Evolutionary conservation across 1,139 yeast genomes (phyloP).

Genomic region (Zygoascus meyerae): DNA sequence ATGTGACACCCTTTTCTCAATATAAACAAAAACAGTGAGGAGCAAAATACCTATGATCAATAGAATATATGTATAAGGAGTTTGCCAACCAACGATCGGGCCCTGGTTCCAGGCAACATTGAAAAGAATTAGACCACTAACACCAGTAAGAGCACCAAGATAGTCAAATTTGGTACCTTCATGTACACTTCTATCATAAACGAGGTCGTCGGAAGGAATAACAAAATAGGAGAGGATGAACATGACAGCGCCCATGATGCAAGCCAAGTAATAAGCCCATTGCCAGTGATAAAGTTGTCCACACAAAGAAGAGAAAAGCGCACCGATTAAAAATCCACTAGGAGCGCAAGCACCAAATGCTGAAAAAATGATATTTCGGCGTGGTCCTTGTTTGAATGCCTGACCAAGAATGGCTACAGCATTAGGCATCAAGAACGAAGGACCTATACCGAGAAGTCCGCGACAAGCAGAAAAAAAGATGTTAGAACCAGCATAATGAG

Average conservation of each 20-base stretch:
- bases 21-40: conserved; percentile 35
- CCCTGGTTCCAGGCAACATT: conserved; percentile 60
- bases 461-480: conserved; percentile 48
- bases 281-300: conserved; percentile 47
- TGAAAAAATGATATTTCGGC: conserved; percentile 42
- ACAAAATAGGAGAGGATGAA: conserved; percentile 35
- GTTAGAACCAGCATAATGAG: conserved; percentile 38
- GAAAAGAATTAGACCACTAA: conserved; percentile 45
- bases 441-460: conserved; percentile 57
- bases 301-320: conserved; percentile 43
- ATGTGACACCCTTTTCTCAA: conserved; percentile 35
- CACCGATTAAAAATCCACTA: conserved; percentile 49
- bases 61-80: conserved; percentile 45
- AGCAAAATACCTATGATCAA: conserved; percentile 44
- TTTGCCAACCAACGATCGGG: conserved; percentile 53
- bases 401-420: conserved; percentile 51
- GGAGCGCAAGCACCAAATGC: conserved; percentile 58
- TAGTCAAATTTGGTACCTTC: conserved; percentile 39
- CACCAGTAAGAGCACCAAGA: conserved; percentile 44
- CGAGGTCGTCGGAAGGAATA: conserved; percentile 35
- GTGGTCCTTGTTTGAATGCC: conserved; percentile 43
- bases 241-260: conserved; percentile 37
- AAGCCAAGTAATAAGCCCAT: conserved; percentile 49
- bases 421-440: conserved; percentile 53
- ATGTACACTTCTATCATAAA: conserved; percentile 25